phyloP scores from a whole-genome alignment of 2,329 filamentous ascomycete species.

The Clarireedia sp. region DNA sequence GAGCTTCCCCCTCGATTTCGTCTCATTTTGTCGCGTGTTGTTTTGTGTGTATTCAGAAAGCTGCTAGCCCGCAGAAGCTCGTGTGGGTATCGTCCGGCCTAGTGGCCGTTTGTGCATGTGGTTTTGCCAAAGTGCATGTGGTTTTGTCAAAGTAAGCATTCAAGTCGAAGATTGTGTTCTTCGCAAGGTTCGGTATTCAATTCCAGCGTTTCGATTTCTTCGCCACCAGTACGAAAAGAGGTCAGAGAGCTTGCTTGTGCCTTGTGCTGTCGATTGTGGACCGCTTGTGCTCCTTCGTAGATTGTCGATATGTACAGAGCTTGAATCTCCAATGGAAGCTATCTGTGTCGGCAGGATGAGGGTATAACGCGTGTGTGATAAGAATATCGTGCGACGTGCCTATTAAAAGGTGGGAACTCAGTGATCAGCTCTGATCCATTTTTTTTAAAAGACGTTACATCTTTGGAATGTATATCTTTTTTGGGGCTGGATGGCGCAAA shows the following conservation, averaged over 20 bases:
- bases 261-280: neutral
- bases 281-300: neutral
- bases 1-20: conserved; percentile 27
- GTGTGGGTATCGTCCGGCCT: conserved; percentile 22
- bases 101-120: conserved; percentile 27
- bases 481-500: neutral
- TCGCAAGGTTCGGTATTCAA: neutral
- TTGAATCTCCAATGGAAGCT: neutral
- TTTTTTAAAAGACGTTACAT: neutral
- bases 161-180: neutral
- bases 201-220: neutral
- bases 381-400: neutral
- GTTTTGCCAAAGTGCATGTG: conserved; percentile 26
- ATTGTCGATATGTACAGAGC: neutral
- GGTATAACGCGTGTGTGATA: neutral
- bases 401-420: neutral
- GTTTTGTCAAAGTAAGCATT: conserved; percentile 25
- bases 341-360: neutral
- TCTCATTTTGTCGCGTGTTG: conserved; percentile 23
- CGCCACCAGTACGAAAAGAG: neutral
- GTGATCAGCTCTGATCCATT: neutral
- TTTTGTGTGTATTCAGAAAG: conserved; percentile 5
- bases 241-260: neutral
- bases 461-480: neutral
- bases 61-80: conserved; percentile 9